Percentiles rank a stretch among this genome's conserved stretches.
Conservation (phyloP, 305 asterid species). For the Fraxinus xanthoxyloides region DNA sequence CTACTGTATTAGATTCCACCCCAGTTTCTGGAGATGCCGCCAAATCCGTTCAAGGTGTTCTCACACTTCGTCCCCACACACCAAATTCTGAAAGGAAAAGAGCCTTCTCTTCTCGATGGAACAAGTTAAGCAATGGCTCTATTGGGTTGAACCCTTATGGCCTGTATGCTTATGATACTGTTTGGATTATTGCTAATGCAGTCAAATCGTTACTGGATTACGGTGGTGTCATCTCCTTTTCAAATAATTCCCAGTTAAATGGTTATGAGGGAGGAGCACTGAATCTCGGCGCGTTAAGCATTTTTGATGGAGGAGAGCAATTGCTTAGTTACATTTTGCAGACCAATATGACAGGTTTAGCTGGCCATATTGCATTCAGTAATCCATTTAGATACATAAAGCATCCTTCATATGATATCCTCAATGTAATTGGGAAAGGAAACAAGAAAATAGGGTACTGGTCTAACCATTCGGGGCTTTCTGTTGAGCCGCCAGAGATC, state of each 20-base stretch:
- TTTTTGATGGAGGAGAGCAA: conserved; percentile 61
- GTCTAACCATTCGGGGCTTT: conserved; percentile 47
- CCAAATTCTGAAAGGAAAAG: conserved; percentile 54
- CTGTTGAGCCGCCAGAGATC: conserved; percentile 60
- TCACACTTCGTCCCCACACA: conserved; percentile 63
- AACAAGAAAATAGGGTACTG: conserved; percentile 45
- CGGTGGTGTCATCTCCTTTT: conserved; percentile 63
- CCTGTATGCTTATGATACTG: conserved; percentile 78
- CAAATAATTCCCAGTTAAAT: conserved; percentile 42
- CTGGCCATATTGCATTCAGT: conserved; percentile 55
- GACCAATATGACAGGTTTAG: conserved; percentile 65
- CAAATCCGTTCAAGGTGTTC: conserved; percentile 60
- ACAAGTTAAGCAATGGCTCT: conserved; percentile 57
- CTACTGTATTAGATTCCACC: conserved; percentile 59
- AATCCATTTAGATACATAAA: conserved; percentile 40
- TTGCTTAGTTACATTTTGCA: conserved; percentile 40
- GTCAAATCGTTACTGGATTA: conserved; percentile 44
- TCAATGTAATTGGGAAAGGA: conserved; percentile 51
- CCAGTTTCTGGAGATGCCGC: conserved; percentile 29
- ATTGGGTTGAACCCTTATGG: conserved; percentile 64
- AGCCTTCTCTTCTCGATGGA: conserved; percentile 59
- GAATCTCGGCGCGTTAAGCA: conserved; percentile 60
- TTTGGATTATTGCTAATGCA: conserved; percentile 71
- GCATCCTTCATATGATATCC: conserved; percentile 68
- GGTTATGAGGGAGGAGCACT: conserved; percentile 38